Base-by-base conservation (phyloP, 768 basidiomycete species). In the Hygrocybe punicea region DNA sequence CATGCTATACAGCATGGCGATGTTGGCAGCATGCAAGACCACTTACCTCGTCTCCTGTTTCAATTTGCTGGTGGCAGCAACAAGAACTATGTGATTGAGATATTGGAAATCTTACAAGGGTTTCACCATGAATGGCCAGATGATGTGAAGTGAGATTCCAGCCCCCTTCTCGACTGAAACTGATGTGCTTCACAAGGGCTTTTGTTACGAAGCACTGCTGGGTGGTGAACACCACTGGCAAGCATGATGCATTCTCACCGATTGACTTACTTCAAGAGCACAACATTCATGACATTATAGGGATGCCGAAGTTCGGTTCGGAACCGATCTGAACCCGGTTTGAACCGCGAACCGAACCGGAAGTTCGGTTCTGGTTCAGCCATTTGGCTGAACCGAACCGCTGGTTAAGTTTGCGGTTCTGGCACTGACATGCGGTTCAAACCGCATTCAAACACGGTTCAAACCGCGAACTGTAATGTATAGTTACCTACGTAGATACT, bases 1-100 rank as follows among this genome's bases (percentile, higher is more conserved):
- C 46, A 69, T 3, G 73, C 76, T 0, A 75, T 78, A n/a, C 63
- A 60, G 36, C 34, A 51, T 3, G 76, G 79, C 14, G 72, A 77
- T 60, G 69, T 77, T 4, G 71, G 73, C 1, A 9, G 63, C 1
- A 71, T 77, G 69, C 70, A 76, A 53, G 61, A 60, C 33, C 60
- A 69, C 45, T 50, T 76, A 1, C 75, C 74, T 4, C 29, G 39
- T 1, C 56, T 75, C 1, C 55, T 73, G 1, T 71, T 71, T 25
- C 67, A 71, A 3, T 76, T 73, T 58, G 19, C 57, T 21, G 75
- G 73, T 0, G 72, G 72, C 6, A 59, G 65, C 9, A 75, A 74
- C 58, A 44, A 53, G 1, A 73, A 76, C 5, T 77, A 77, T 54
- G 50, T 67, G 2, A 51, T 21, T 2, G 74, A 76, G 52, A 57